Evolutionary conservation across 352 stramenopile species (phyloP), one percentile per base, ranked within the genome.

Genomic region (Peronospora belbahrii): DNA sequence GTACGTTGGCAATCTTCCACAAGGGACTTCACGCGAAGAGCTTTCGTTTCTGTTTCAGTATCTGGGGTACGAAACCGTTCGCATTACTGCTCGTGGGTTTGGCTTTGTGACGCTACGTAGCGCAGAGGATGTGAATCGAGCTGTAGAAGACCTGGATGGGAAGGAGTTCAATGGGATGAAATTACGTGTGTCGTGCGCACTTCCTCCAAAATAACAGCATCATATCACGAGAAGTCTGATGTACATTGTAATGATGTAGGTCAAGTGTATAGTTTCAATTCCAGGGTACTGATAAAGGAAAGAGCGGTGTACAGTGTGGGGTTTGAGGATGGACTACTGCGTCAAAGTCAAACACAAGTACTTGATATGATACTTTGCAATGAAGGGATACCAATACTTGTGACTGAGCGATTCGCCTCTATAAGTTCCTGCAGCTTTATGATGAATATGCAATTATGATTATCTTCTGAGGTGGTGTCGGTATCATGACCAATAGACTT

Each of bases 41-140:
- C 61, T 91, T 6, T 79, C 70, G 10, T 87, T 85, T 52, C 49
- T 91, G 25, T 91, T 91, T 47, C 74, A 85, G 50, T 86, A 91
- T 40, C 48, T 89, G 8, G 69, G 74, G 6, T 88, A 84, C 42
- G 80, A 91, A 48, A 87, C 74, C 4, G 79, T 91, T 23, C 80
- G 80, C n/a, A 91, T 91, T 48, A 91, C 80, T 15, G 73, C 74
- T 33, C 72, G 80, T 30, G 80, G 80, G 0, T 88, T 88, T 57
- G 80, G 80, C 15, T 91, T 91, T 49, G 80, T 91, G 31, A 88
- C 80, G 41, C 59, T 91, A 30, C 76, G 74, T 39, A 88, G 66
- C 18, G 72, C 73, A 5, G 77, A 85, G 45, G 69, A 85, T 37
- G 85, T 91, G 75, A 65, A 86, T 39, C 77, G 80, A 39, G 80